These are phyloP conservation scores for Breviolum minutum DNA, from an alignment of 73 alveolate species.

Conservation along the genomic window DNA sequence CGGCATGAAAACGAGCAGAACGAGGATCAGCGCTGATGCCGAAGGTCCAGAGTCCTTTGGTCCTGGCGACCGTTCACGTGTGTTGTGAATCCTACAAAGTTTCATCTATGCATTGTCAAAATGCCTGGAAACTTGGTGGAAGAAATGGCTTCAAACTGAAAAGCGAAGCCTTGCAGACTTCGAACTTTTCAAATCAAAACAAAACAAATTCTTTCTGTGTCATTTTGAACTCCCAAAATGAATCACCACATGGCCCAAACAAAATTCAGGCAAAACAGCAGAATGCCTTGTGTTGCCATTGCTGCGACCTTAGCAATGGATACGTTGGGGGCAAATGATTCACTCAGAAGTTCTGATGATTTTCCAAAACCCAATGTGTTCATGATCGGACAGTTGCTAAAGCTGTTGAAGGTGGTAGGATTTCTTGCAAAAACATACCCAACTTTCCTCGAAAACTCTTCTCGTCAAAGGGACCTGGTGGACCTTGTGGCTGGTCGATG, in stretches of 20 bases:
- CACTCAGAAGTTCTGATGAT: no score
- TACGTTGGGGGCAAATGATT: neutral
- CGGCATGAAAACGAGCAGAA: slow-evolving; percentile 24
- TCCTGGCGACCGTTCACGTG: neutral
- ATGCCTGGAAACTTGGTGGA: neutral
- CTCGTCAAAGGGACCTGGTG: neutral
- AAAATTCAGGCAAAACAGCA: neutral
- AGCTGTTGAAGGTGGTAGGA: no score
- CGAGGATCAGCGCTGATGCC: neutral
- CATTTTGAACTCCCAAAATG: no score
- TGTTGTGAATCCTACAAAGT: neutral
- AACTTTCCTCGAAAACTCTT: neutral
- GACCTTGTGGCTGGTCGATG: neutral
- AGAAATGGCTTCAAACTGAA: neutral
- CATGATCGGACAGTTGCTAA: no score
- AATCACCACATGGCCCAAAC: neutral
- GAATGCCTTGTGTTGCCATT: neutral
- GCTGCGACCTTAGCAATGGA: slow-evolving; percentile 10
- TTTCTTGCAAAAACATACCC: no score
- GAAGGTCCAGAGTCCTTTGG: slow-evolving; percentile 10
- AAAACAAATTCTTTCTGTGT: no score
- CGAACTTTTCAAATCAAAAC: neutral
- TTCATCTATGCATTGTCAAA: neutral
- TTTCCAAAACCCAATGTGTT: no score
- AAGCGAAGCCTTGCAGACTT: neutral